Evolutionary conservation across 2,329 filamentous ascomycete genomes (phyloP).

Genomic region (Fonsecaea pugnacius): DNA sequence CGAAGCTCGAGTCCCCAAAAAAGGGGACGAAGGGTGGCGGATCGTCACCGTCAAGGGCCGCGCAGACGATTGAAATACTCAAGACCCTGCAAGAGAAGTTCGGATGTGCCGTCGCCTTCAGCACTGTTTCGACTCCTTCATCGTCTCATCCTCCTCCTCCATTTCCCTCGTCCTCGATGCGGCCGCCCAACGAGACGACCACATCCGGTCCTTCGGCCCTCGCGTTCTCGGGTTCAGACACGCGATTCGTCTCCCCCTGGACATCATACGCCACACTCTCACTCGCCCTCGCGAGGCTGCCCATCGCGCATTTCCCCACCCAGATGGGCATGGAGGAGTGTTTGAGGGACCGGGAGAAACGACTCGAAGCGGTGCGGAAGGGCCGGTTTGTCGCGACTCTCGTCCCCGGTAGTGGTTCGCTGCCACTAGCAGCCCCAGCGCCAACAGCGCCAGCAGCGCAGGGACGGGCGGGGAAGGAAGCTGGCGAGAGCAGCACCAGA

Average conservation of each 20-base stretch:
- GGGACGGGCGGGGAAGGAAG: not conserved
- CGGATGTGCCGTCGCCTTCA: conserved; percentile 48
- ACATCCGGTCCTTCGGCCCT: not conserved
- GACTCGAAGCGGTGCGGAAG: conserved; percentile 43
- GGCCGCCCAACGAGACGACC: conserved; percentile 13
- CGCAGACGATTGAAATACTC: conserved; percentile 36
- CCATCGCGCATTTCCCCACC: conserved; percentile 45
- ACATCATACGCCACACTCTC: conserved; percentile 45
- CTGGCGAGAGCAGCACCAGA: not conserved
- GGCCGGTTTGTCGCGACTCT: conserved; percentile 21
- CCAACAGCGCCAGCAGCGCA: not conserved
- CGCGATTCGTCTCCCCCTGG: conserved; percentile 46
- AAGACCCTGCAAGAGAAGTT: conserved; percentile 46
- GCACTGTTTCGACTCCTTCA: conserved; percentile 33
- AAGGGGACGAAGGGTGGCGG: conserved; percentile 21
- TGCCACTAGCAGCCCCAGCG: no score
- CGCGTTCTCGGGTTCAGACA: conserved; percentile 27
- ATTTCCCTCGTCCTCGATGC: conserved; percentile 15
- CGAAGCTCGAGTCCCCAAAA: conserved; percentile 47
- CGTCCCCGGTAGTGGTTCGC: not conserved
- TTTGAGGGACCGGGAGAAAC: conserved; percentile 42
- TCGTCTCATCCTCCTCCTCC: conserved; percentile 18
- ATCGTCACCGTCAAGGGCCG: not conserved
- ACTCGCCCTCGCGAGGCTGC: conserved; percentile 44
- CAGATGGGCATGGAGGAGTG: conserved; percentile 43